Evolutionary conservation across 2,329 filamentous ascomycete species (phyloP).

Genomic region (Penicillium crustosum): DNA sequence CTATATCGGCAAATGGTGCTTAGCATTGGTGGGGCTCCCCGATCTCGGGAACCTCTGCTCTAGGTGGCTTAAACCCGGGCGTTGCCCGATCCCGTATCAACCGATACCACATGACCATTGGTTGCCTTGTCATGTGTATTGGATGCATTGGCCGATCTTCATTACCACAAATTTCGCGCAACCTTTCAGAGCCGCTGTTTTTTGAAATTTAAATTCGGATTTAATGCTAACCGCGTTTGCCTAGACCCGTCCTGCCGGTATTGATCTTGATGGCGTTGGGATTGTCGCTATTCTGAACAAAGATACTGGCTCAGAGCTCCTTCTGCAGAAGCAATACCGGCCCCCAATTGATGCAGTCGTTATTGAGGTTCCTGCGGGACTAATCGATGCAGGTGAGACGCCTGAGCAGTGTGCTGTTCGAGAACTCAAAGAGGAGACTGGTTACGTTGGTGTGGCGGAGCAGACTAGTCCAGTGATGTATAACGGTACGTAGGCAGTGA

Average conservation of each 20-base stretch:
- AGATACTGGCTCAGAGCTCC: constrained; percentile 49
- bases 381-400: constrained; percentile 59
- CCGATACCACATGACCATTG: not conserved
- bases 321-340: constrained; percentile 61
- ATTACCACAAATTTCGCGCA: not conserved
- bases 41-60: not conserved
- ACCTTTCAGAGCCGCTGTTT: not conserved
- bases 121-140: not conserved
- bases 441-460: constrained; percentile 55
- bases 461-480: constrained; percentile 46
- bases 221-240: constrained; percentile 12
- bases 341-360: constrained; percentile 59
- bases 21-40: not conserved
- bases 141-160: not conserved
- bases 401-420: constrained; percentile 57
- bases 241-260: constrained; percentile 51
- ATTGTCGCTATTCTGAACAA: constrained; percentile 60
- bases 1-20: not conserved
- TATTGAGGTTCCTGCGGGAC: constrained; percentile 61
- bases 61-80: constrained; percentile 1
- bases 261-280: constrained; percentile 57
- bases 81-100: not conserved
- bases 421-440: constrained; percentile 63
- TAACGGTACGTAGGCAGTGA: constrained; percentile 35
- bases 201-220: not conserved